A percentile compares a stretch with the other conserved stretches of the same genome.
These are phyloP conservation scores for Trametes cingulata DNA, from an alignment of 768 basidiomycete genomes.

Conservation along the genomic window DNA sequence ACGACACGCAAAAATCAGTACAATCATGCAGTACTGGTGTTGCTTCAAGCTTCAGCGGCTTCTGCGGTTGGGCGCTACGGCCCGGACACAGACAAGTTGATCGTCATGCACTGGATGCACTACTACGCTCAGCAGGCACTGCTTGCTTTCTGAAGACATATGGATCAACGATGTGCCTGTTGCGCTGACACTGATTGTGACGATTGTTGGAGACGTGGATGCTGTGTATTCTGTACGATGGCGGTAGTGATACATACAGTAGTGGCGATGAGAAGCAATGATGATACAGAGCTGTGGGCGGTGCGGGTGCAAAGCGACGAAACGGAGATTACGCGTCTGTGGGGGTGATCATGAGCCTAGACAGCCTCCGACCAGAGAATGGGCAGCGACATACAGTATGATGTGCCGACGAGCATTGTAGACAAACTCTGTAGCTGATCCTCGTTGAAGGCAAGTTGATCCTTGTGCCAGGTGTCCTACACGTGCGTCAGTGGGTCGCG, in stretches of 20 bases:
- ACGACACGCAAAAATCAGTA: too few species aligned
- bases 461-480: slow-evolving; percentile 91
- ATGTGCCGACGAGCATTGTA: slow-evolving; percentile 87
- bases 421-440: slow-evolving; percentile 87
- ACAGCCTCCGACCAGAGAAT: too few species aligned
- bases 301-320: not conserved
- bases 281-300: slow-evolving; percentile 4
- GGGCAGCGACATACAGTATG: slow-evolving; percentile 68
- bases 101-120: too few species aligned
- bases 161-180: too few species aligned
- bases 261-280: not conserved
- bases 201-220: not conserved
- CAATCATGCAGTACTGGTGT: too few species aligned
- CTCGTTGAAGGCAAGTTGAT: slow-evolving; percentile 84
- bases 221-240: not conserved
- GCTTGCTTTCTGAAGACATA: too few species aligned
- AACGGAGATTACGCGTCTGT: slow-evolving; percentile 17
- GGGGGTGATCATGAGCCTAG: not conserved
- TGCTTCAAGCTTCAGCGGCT: too few species aligned
- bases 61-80: too few species aligned
- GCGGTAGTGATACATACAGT: slow-evolving; percentile 5
- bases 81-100: too few species aligned
- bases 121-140: too few species aligned
- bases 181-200: too few species aligned
- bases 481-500: slow-evolving; percentile 16